Evolutionary conservation across 1,139 yeast genomes (phyloP).

Genomic region (Lodderomyces beijingensis): DNA sequence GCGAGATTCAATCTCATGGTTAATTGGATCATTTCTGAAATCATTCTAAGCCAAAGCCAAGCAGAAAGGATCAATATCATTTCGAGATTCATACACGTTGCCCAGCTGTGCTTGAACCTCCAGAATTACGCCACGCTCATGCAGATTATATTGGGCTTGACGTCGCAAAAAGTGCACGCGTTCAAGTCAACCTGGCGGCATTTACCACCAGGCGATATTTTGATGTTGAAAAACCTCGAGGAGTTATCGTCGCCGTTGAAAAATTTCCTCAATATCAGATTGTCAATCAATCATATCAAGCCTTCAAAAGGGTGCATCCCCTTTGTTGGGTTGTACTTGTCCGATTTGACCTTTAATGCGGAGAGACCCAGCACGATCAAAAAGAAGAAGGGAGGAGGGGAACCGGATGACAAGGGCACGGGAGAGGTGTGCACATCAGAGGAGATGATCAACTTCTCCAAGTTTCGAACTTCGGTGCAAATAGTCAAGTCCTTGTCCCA

Average conservation of each 20-base stretch:
- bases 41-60: constrained; percentile 60
- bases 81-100: constrained; percentile 80
- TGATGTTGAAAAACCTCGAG: constrained; percentile 63
- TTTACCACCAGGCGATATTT: constrained; percentile 52
- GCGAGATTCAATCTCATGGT: constrained; percentile 85
- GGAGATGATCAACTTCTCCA: constrained; percentile 66
- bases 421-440: neutral
- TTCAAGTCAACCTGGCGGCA: constrained; percentile 73
- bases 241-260: constrained; percentile 59
- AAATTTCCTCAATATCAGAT: constrained; percentile 63
- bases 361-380: constrained; percentile 54
- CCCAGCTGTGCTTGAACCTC: constrained; percentile 62
- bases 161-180: constrained; percentile 62
- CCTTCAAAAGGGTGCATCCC: constrained; percentile 85
- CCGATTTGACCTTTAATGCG: constrained; percentile 78
- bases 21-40: constrained; percentile 90
- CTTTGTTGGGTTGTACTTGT: constrained; percentile 78
- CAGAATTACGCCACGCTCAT: constrained; percentile 85
- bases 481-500: constrained; percentile 77
- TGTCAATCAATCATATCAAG: constrained; percentile 55
- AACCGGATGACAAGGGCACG: constrained; percentile 3
- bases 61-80: constrained; percentile 63
- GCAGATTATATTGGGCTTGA: constrained; percentile 81
- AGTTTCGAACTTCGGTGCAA: constrained; percentile 72
- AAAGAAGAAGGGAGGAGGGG: constrained; percentile 1